These are phyloP conservation scores for Linum lewisii DNA, from an alignment of 345 rosid genomes.

Conservation along the genomic window DNA sequence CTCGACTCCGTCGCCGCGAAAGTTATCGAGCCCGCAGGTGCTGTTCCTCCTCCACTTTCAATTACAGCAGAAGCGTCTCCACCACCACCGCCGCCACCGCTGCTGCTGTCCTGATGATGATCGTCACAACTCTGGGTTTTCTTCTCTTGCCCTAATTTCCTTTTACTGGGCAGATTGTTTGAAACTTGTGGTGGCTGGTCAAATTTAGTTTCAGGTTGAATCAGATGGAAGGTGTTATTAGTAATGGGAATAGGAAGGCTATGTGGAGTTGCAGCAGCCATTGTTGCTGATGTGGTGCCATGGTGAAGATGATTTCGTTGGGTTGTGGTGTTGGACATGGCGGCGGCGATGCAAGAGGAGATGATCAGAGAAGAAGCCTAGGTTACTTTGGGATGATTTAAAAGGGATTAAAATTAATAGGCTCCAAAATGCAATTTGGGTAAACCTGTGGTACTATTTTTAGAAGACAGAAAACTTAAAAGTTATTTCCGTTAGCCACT, in stretches of 20 bases:
- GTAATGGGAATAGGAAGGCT: not conserved
- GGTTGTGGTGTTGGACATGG: too few species aligned
- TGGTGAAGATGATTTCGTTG: not conserved
- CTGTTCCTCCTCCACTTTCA: not conserved
- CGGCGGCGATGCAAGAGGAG: too few species aligned
- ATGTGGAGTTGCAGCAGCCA: not conserved
- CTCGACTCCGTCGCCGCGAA: conserved; percentile 65
- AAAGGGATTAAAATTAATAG: too few species aligned
- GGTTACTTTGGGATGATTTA: too few species aligned
- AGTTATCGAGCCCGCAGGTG: conserved; percentile 21
- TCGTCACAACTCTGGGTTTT: conserved; percentile 16
- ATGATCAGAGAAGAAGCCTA: too few species aligned
- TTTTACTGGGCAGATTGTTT: not conserved
- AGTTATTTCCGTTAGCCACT: too few species aligned
- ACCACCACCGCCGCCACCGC: too few species aligned
- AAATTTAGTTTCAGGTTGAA: not conserved
- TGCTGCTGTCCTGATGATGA: conserved; percentile 8
- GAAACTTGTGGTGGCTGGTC: not conserved
- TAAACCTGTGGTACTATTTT: too few species aligned
- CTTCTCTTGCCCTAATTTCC: conserved; percentile 17
- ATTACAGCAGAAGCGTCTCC: conserved; percentile 15
- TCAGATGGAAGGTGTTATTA: conserved; percentile 2
- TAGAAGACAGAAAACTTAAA: too few species aligned
- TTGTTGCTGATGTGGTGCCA: not conserved
- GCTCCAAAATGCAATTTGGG: too few species aligned